phyloP scores from a whole-genome alignment of 352 stramenopile species.

The Phytophthora multivora region DNA sequence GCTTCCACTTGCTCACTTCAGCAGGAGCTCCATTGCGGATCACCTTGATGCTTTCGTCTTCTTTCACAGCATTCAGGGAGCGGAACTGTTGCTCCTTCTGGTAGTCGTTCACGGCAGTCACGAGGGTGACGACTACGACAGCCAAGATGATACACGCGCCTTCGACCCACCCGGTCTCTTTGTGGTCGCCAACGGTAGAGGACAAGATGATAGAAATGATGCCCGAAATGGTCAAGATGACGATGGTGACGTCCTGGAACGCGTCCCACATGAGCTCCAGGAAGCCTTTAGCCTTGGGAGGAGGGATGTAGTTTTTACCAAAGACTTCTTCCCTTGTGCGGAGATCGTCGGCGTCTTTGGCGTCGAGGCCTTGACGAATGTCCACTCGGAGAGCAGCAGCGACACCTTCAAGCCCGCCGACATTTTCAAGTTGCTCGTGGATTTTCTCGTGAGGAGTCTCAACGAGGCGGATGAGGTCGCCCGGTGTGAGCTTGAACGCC shows the following conservation, averaged over 20 bases:
- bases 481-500: conserved; percentile 48
- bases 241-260: conserved; percentile 90
- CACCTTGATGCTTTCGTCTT: conserved; percentile 77
- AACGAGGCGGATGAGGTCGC: conserved; percentile 65
- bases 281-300: conserved; percentile 54
- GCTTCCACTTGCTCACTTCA: conserved; percentile 66
- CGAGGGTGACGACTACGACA: conserved; percentile 84
- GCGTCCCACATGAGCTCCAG: conserved; percentile 87
- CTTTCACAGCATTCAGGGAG: conserved; percentile 78
- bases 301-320: conserved; percentile 64
- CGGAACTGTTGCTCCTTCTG: conserved; percentile 91
- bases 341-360: conserved; percentile 40
- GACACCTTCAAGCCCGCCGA: conserved; percentile 55
- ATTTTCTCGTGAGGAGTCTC: conserved; percentile 61
- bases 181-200: conserved; percentile 47
- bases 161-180: conserved; percentile 81
- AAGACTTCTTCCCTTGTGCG: conserved; percentile 46
- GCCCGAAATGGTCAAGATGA: conserved; percentile 85
- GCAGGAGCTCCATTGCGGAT: conserved; percentile 52
- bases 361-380: conserved; percentile 50
- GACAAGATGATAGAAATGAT: conserved; percentile 80
- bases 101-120: conserved; percentile 90
- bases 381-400: conserved; percentile 49
- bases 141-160: conserved; percentile 88
- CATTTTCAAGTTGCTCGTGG: conserved; percentile 32